These are phyloP conservation scores for Sporobolomyces phaffii DNA, from an alignment of 768 basidiomycete genomes.

Conservation along the genomic window DNA sequence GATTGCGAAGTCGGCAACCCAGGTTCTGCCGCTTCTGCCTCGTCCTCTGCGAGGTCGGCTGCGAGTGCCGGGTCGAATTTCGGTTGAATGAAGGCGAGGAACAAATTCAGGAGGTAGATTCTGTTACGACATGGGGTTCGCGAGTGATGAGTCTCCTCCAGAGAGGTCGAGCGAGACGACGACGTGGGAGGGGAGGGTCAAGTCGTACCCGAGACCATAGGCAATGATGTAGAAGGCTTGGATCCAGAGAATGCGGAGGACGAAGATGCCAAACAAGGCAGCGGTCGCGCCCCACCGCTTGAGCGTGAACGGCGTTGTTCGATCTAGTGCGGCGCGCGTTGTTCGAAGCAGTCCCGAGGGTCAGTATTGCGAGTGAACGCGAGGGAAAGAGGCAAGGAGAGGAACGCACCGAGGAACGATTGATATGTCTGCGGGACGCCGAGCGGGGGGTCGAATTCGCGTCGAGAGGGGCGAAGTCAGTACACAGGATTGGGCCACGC, in stretches of 20 bases:
- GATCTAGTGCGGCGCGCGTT: slow-evolving; percentile 53
- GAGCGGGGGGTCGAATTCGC: too few species aligned
- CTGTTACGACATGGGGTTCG: not conserved
- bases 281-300: slow-evolving; percentile 79
- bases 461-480: not conserved
- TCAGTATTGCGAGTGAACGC: not conserved
- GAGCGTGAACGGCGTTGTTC: slow-evolving; percentile 81
- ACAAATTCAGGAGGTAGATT: slow-evolving; percentile 56
- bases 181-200: not conserved
- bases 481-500: not conserved
- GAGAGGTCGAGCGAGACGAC: not conserved
- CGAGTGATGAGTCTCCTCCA: not conserved
- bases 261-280: slow-evolving; percentile 66
- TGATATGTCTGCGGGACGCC: slow-evolving; percentile 40
- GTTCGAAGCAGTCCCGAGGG: too few species aligned
- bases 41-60: slow-evolving; percentile 85
- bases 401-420: slow-evolving; percentile 24
- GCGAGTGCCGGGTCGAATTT: slow-evolving; percentile 95
- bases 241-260: slow-evolving; percentile 74
- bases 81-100: slow-evolving; percentile 95
- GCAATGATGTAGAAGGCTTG: slow-evolving; percentile 55
- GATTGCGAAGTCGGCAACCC: slow-evolving; percentile 47
- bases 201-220: slow-evolving; percentile 40
- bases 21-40: slow-evolving; percentile 85
- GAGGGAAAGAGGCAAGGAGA: not conserved